These are phyloP conservation scores for Trichoderma cornu-damae DNA, from an alignment of 2,329 filamentous ascomycete species.

Conservation along the genomic window DNA sequence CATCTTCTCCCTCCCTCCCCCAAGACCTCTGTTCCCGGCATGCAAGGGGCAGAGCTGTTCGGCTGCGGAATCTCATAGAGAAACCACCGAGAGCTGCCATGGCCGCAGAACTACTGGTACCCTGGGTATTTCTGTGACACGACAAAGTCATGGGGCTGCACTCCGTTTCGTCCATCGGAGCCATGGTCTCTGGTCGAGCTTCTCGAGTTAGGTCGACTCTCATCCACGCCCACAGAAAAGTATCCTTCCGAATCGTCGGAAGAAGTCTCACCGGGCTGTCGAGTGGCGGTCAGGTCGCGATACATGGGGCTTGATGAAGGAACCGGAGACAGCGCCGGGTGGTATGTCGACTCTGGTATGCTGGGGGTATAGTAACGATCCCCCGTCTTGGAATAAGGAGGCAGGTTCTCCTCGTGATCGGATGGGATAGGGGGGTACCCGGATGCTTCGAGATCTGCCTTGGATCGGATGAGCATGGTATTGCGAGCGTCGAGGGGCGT, in stretches of 20 bases:
- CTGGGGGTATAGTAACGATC: slow-evolving; percentile 30
- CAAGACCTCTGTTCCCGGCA: not conserved
- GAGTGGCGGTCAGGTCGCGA: slow-evolving; percentile 2
- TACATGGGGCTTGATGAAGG: not conserved
- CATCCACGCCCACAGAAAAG: slow-evolving; percentile 35
- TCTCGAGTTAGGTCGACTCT: slow-evolving; percentile 20
- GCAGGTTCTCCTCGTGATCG: slow-evolving; percentile 34
- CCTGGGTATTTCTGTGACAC: not conserved
- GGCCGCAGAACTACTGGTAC: not conserved
- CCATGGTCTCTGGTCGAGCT: not conserved
- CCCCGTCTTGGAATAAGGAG: slow-evolving; percentile 29
- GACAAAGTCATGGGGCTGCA: slow-evolving; percentile 7
- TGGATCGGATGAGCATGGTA: slow-evolving; percentile 64
- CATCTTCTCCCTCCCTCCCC: not conserved
- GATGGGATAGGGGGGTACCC: slow-evolving; percentile 41
- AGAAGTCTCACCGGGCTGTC: slow-evolving; percentile 27
- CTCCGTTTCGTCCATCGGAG: not conserved
- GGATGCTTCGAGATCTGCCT: slow-evolving; percentile 35
- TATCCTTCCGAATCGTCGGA: slow-evolving; percentile 38
- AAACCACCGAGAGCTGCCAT: not conserved
- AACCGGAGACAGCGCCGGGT: not conserved
- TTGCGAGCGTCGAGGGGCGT: slow-evolving; percentile 84
- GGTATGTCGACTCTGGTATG: slow-evolving; percentile 21
- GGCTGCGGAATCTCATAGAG: too few relatives aligned
- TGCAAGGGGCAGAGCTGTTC: not conserved